Base-by-base conservation (phyloP, 2,329 filamentous ascomycete species). In the Alternaria sp. region DNA sequence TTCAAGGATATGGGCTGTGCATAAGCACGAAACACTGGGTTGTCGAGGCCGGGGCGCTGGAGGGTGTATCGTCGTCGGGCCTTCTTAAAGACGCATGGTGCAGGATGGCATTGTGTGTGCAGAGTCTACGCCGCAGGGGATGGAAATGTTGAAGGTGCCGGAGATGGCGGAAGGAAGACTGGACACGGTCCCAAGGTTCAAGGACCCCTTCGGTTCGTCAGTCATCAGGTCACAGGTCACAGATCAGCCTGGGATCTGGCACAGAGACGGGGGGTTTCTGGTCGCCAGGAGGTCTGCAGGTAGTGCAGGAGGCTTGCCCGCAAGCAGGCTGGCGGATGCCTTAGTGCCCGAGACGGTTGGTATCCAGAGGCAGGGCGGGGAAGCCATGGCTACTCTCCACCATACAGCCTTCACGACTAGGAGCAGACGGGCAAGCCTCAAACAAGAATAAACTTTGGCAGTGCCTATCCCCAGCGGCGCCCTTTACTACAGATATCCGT, bases 321-420 rank as follows among this genome's bases (percentile, higher is more conserved):
- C 21, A 63, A 60, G 53, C 28, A 53, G 67, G 19, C 54, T 65
- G 61, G 67, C 53, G 47, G 59, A 11, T 26, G 23, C 45, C 30
- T 57, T 72, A 72, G 69, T 65, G 65, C 68, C 69, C 69, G 67
- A 54, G 64, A 64, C 65, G 65, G 65, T 66, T 63, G 62, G 65
- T 54, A 58, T 58, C 52, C 60, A 43, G 52, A 60, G 36, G 25
- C 66, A 62, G 62, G 58, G 68, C 62, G 68, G 67, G 66, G 70
- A 69, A 70, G 59, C 65, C 61, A 59, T 56, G 46, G 46, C 36
- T 11, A 17, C 54, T 49, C 59, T 50, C 54, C 54, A 40, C 59
- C 59, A 58, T 26, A 54, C 44, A 57, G 45, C 52, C 23, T 47
- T 55, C 30, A 52, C 52, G 25, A 59, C 61, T 63, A 59, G 47